Conservation (phyloP, 1,139 yeast species). For the Pichia kudriavzevii region DNA sequence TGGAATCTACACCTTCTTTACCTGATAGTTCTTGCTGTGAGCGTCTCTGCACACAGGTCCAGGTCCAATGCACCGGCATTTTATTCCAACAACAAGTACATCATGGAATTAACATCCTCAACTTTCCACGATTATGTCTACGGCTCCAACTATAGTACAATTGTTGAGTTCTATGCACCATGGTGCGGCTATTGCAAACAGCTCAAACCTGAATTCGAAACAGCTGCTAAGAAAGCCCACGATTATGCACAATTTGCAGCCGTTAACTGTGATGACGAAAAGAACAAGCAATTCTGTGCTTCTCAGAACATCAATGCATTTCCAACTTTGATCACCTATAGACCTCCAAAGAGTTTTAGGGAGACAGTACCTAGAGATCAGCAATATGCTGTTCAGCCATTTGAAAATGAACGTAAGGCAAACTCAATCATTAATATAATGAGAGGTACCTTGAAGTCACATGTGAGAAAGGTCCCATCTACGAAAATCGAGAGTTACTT, state of each 20-base stretch:
- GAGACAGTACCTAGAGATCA: slow-evolving; percentile 21
- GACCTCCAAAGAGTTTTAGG: slow-evolving; percentile 61
- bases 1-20: background rate
- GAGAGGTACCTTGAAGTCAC: slow-evolving; percentile 60
- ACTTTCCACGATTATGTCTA: slow-evolving; percentile 62
- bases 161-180: slow-evolving; percentile 93
- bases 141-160: slow-evolving; percentile 64
- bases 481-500: slow-evolving; percentile 30
- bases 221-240: slow-evolving; percentile 53
- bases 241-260: slow-evolving; percentile 71
- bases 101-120: slow-evolving; percentile 22
- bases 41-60: slow-evolving; percentile 1
- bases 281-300: slow-evolving; percentile 65
- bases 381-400: slow-evolving; percentile 55
- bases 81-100: slow-evolving; percentile 20
- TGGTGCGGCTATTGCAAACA: slow-evolving; percentile 87
- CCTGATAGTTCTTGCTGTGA: slow-evolving; percentile 2
- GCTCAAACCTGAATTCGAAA: slow-evolving; percentile 48
- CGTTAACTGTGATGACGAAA: slow-evolving; percentile 72
- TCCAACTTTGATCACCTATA: slow-evolving; percentile 74
- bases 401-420: slow-evolving; percentile 61
- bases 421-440: slow-evolving; percentile 53
- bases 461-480: slow-evolving; percentile 46
- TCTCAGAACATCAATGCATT: slow-evolving; percentile 61
- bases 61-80: slow-evolving; percentile 12